A percentile compares a stretch with the other conserved stretches of the same genome.
These are phyloP conservation scores for Pyrenula massariospora DNA, from an alignment of 495 filamentous ascomycete species.

Conservation along the genomic window DNA sequence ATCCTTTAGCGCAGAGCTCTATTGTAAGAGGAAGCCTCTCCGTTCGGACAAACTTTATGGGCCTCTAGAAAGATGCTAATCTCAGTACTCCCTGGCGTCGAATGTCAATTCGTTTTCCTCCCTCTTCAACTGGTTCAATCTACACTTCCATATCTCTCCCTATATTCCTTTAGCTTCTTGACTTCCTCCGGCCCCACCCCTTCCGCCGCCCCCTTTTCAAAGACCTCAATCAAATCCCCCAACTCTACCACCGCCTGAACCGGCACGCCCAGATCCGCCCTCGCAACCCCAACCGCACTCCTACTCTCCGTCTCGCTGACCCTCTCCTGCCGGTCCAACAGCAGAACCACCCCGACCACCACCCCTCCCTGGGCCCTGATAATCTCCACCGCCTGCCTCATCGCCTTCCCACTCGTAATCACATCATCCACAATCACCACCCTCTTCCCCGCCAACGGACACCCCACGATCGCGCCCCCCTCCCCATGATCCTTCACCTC, in stretches of 20 bases:
- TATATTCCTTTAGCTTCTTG: slow-evolving; percentile 64
- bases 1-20: too few relatives aligned
- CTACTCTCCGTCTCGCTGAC: slow-evolving; percentile 40
- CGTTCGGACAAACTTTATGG: too few relatives aligned
- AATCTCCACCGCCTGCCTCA: slow-evolving; percentile 79
- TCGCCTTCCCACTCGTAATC: slow-evolving; percentile 86
- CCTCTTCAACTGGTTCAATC: slow-evolving; percentile 6
- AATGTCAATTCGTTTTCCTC: too few relatives aligned
- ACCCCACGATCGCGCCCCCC: slow-evolving; percentile 83
- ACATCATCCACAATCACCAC: slow-evolving; percentile 93
- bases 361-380: slow-evolving; percentile 70
- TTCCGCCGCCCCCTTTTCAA: slow-evolving; percentile 36
- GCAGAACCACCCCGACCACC: slow-evolving; percentile 74
- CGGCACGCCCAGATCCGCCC: slow-evolving; percentile 47
- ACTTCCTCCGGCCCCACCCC: slow-evolving; percentile 48
- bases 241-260: slow-evolving; percentile 42
- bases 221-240: slow-evolving; percentile 66
- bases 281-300: slow-evolving; percentile 71
- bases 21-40: too few relatives aligned
- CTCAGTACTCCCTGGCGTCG: too few relatives aligned
- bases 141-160: slow-evolving; percentile 50
- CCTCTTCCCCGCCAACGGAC: slow-evolving; percentile 66
- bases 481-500: slow-evolving; percentile 92
- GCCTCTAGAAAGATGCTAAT: too few relatives aligned
- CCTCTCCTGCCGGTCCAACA: slow-evolving; percentile 81